Conservation (phyloP, 768 basidiomycete genomes). For the Naematelia aurantialba region DNA sequence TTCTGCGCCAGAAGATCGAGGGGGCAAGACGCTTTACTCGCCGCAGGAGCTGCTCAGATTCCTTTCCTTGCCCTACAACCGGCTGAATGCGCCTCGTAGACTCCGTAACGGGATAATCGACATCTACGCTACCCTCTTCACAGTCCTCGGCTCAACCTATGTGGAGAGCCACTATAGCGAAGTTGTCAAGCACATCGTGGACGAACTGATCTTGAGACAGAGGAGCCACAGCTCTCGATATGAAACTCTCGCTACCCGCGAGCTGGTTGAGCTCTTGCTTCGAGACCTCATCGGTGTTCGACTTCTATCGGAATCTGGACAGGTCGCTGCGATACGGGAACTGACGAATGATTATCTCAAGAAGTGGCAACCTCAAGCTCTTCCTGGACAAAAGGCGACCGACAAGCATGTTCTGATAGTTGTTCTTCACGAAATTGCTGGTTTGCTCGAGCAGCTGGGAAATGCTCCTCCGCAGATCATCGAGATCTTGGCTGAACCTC, state of each 20-base stretch:
- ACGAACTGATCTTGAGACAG: slow-evolving; percentile 66
- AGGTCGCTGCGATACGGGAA: slow-evolving; percentile 85
- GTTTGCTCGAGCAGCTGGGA: slow-evolving; percentile 79
- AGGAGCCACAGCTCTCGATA: slow-evolving; percentile 59
- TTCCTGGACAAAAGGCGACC: slow-evolving; percentile 77
- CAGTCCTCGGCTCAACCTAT: slow-evolving; percentile 68
- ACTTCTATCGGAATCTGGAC: slow-evolving; percentile 88
- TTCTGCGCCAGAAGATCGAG: slow-evolving; percentile 55
- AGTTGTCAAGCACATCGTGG: slow-evolving; percentile 72
- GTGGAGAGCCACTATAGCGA: slow-evolving; percentile 78
- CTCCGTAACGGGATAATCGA: slow-evolving; percentile 82
- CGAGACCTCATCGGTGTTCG: slow-evolving; percentile 82
- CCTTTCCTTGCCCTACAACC: slow-evolving; percentile 77
- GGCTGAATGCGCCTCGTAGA: slow-evolving; percentile 63
- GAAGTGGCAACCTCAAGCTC: slow-evolving; percentile 79
- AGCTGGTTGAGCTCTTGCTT: slow-evolving; percentile 70
- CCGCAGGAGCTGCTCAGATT: slow-evolving; percentile 76
- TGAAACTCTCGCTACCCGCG: slow-evolving; percentile 69
- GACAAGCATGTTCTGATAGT: slow-evolving; percentile 65
- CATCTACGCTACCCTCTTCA: slow-evolving; percentile 74
- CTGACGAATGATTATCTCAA: slow-evolving; percentile 75
- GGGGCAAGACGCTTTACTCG: slow-evolving; percentile 65
- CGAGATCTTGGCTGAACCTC: slow-evolving; percentile 79
- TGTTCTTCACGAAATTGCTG: slow-evolving; percentile 76
- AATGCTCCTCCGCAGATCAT: slow-evolving; percentile 87